Base-by-base conservation (phyloP, 805 yeast genomes). In the Kluyveromyces nonfermentans region DNA sequence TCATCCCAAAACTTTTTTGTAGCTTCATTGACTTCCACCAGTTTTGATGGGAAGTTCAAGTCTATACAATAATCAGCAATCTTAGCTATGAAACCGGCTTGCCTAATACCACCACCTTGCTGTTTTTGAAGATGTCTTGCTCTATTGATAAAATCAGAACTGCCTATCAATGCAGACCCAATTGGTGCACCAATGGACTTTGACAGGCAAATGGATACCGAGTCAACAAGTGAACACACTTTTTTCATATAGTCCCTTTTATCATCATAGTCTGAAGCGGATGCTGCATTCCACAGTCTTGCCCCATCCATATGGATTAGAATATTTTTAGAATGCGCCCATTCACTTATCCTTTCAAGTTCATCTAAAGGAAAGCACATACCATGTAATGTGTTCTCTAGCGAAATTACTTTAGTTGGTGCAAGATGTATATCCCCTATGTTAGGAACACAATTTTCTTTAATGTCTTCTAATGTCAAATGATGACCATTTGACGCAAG, bases 141-240 rank as follows among this genome's bases (percentile, higher is more conserved):
- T 53, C 73, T 76, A 48, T 65, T 60, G 44, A 84, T 79, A 50
- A 75, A 69, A 22, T 62, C 60, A 25, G 56, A 56, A 30, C 65
- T 60, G 16, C 90, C 87, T 32, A 84, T 93, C 35, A 85, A 68
- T 1, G 85, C 76, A 9, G 88, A 78, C 3, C 95, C 95, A 54
- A 85, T 76, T 43, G 95, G 94, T 1, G 94, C 94, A 43, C 93
- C 93, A 46, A 85, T 65, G 3, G 87, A 78, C 61, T 85, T 85
- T 31, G 93, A 82, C 33, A 85, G 64, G 59, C 95, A 85, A 36
- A 85, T 67, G 14, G 89, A 82, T 31, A 85, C 80, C 8, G 86
- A 75, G 62, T 85, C 95, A 58, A 85, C 85, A 49, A 75, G 66
- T 45, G 69, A 60, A 52, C 88, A 79, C 59, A 82, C 82, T 51